Evolutionary conservation across 2,329 filamentous ascomycete species (phyloP).

Genomic region (Colletotrichum sp.): DNA sequence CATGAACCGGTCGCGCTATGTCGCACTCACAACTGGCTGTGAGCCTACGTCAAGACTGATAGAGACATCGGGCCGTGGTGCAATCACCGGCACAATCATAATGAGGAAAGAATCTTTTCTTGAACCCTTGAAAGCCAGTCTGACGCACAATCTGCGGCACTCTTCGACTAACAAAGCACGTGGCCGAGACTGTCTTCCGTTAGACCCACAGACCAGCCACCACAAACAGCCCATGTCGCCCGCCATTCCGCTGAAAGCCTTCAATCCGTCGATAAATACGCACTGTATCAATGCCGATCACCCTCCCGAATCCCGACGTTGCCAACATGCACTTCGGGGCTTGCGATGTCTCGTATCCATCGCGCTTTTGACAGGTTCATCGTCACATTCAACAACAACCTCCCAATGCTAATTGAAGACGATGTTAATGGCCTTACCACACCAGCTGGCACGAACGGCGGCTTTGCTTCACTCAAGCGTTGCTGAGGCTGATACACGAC

Average conservation of each 20-base stretch:
- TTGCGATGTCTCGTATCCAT: no score
- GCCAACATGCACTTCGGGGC: no score
- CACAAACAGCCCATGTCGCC: neutral
- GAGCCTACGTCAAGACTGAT: neutral
- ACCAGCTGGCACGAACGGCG: no score
- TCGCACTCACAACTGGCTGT: neutral
- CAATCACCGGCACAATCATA: neutral
- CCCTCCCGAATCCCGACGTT: no score
- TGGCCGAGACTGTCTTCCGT: neutral
- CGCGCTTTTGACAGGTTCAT: no score
- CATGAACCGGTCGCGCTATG: neutral
- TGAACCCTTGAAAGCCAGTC: neutral
- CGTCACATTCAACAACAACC: no score
- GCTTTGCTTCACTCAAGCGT: no score
- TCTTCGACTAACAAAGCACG: neutral
- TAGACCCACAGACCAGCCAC: neutral
- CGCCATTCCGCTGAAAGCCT: neutral
- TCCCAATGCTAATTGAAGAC: no score
- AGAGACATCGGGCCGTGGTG: neutral
- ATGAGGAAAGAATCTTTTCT: neutral
- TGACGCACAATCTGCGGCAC: neutral
- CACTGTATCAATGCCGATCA: no score
- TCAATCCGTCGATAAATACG: no score
- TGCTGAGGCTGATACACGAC: no score
- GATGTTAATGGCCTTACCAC: no score